A percentile compares a stretch with the other conserved stretches of the same genome.
Evolutionary conservation across 768 basidiomycete species (phyloP).

Genomic region (Imleria badia): DNA sequence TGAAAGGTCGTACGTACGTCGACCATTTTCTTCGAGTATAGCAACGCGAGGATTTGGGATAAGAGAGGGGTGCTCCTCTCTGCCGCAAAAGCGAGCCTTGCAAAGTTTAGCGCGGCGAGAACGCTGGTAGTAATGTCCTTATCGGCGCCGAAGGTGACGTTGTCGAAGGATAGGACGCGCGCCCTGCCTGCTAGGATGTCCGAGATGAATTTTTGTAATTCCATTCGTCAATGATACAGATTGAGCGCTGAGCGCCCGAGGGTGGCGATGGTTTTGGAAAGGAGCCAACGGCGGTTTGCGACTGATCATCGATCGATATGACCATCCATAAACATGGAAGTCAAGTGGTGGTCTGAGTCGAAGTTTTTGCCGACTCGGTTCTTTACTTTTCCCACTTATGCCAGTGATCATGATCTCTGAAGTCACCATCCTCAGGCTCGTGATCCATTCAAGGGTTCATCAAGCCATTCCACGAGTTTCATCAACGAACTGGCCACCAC

Average conservation of each 20-base stretch:
- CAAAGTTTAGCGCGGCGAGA: constrained; percentile 60
- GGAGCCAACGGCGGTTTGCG: constrained; percentile 3
- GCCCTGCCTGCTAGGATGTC: constrained; percentile 30
- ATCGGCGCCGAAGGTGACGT: constrained; percentile 39
- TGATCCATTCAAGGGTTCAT: too few relatives aligned
- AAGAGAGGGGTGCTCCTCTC: constrained; percentile 1
- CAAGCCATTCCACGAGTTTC: too few relatives aligned
- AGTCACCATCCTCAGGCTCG: too few relatives aligned
- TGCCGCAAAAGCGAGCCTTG: constrained; percentile 41
- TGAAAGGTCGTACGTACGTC: constrained; percentile 12
- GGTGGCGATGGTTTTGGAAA: constrained; percentile 1
- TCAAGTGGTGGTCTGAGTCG: not conserved
- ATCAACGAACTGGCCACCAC: too few relatives aligned
- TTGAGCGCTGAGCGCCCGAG: too few relatives aligned
- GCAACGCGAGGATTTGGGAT: constrained; percentile 8
- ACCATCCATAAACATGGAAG: not conserved
- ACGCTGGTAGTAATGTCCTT: constrained; percentile 44
- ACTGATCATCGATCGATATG: not conserved
- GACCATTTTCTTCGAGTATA: constrained; percentile 16
- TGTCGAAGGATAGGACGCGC: constrained; percentile 41
- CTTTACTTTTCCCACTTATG: too few relatives aligned
- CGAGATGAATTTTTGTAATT: constrained; percentile 10
- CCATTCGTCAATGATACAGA: constrained; percentile 7
- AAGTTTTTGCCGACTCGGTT: too few relatives aligned
- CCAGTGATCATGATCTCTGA: too few relatives aligned